A percentile compares a stretch with the other conserved stretches of the same genome.
phyloP scores from a whole-genome alignment of 192 early-diverging fungal species.

The Oehlia diaphana region DNA sequence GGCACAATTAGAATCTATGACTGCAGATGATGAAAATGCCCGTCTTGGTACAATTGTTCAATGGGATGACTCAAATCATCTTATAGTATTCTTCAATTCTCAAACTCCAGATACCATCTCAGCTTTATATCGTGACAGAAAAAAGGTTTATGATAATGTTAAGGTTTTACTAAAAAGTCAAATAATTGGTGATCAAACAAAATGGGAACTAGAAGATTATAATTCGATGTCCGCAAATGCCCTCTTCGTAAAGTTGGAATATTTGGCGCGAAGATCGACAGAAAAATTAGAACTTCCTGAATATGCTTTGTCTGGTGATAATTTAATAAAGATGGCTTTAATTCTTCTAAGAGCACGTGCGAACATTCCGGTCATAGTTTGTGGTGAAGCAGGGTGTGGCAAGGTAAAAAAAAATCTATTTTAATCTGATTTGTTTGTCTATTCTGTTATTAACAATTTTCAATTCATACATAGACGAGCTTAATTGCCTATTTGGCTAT shows the following conservation, averaged over 20 bases:
- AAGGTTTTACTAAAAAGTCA: background rate
- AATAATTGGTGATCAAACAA: background rate
- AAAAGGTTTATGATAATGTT: background rate
- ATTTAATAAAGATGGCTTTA: conserved; percentile 26
- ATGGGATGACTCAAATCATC: background rate
- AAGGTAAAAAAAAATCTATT: background rate
- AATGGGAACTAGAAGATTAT: conserved; percentile 8
- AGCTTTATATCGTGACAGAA: conserved; percentile 14
- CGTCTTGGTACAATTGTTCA: background rate
- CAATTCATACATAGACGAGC: background rate
- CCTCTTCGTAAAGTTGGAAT: conserved; percentile 2
- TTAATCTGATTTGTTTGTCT: too few relatives aligned
- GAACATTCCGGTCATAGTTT: conserved; percentile 11
- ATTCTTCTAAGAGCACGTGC: background rate
- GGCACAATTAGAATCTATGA: background rate
- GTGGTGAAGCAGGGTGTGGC: background rate
- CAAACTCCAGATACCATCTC: background rate
- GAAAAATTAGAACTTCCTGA: background rate
- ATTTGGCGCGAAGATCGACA: conserved; percentile 13
- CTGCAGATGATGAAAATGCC: background rate
- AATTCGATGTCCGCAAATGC: background rate
- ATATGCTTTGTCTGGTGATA: background rate
- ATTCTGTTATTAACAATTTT: background rate
- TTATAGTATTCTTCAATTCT: conserved; percentile 23
- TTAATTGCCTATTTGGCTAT: background rate